Evolutionary conservation across 352 stramenopile genomes (phyloP), one percentile per base, ranked within the genome.

Genomic region (Albugo laibachii): DNA sequence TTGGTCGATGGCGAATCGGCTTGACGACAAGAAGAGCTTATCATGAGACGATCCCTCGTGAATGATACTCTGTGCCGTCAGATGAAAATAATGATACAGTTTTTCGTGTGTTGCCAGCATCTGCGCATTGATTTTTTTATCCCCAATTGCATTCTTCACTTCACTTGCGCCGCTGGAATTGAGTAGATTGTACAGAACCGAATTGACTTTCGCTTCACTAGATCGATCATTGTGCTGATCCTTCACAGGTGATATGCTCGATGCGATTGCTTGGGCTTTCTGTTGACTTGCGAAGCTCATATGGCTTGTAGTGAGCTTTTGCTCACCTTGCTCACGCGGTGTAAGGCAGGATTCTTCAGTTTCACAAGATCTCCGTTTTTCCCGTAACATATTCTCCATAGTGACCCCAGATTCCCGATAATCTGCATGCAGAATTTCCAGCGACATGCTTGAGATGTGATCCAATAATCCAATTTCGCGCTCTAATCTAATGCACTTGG

Each of bases 11-110:
- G 71, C 83, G 27, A 78, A 62, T n/a, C 78, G 73, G 45, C 74
- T 88, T 1, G 78, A 92, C 15, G 75, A 83, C 50, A 64, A 62
- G 46, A 88, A 84, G 49, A 69, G 86, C 27, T 66, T 61, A 42
- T 88, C 76, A 45, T 83, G 70, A 39, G 86, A 61, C 46, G 74
- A 63, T 60, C 87, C 86, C 50, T 92, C 75, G 55, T 88, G 69
- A 41, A 92, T 86, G 48, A 92, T 88, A 47, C 78, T 87, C 27
- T 80, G 60, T 16, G 78, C 78, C 4, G 78, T 86, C 42, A 92
- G 50, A 43, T 92, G 75, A 63, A 92, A 92, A 47, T 86, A 92
- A 57, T 85, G 75, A 24, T 92, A 69, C 18, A 92, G 59, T 50
- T 87, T 87, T 49, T 81, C 76, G 55, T 86, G 73, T 8, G 71